Percentiles rank a stretch among this genome's conserved stretches.
phyloP scores from a whole-genome alignment of 2,329 filamentous ascomycete genomes.

The Apiospora malaysiana region DNA sequence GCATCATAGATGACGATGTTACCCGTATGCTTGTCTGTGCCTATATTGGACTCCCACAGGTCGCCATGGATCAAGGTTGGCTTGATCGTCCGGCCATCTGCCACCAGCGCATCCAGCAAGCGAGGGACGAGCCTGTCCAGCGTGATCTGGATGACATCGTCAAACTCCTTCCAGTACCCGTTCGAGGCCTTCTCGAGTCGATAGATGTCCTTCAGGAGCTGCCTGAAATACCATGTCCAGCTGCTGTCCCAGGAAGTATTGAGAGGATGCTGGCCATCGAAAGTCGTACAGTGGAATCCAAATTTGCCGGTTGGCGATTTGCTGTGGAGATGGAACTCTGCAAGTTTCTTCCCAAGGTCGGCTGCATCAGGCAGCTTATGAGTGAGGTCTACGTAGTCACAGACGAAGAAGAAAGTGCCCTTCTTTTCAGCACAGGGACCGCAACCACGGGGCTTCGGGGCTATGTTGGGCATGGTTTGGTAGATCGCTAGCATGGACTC shows the following conservation, averaged over 20 bases:
- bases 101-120: conserved; percentile 26
- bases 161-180: conserved; percentile 31
- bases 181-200: conserved; percentile 30
- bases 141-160: conserved; percentile 27
- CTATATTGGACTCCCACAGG: conserved; percentile 33
- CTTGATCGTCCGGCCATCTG: conserved; percentile 27
- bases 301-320: conserved; percentile 32
- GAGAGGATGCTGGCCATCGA: conserved; percentile 27
- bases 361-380: conserved; percentile 28
- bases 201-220: conserved; percentile 31
- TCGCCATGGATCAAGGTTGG: conserved; percentile 32
- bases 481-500: conserved; percentile 26
- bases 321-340: conserved; percentile 31
- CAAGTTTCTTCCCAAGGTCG: conserved; percentile 29
- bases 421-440: background rate
- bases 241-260: conserved; percentile 27
- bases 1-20: conserved; percentile 30
- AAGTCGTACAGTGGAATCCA: conserved; percentile 30
- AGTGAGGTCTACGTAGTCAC: conserved; percentile 26
- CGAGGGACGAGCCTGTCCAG: conserved; percentile 28
- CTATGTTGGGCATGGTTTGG: conserved; percentile 25
- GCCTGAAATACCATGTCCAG: conserved; percentile 31
- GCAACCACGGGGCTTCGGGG: conserved; percentile 24
- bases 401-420: conserved; percentile 29
- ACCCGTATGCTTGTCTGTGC: conserved; percentile 27